Evolutionary conservation across 441 rosid genomes (phyloP).

Genomic region (Metrosideros polymorpha): DNA sequence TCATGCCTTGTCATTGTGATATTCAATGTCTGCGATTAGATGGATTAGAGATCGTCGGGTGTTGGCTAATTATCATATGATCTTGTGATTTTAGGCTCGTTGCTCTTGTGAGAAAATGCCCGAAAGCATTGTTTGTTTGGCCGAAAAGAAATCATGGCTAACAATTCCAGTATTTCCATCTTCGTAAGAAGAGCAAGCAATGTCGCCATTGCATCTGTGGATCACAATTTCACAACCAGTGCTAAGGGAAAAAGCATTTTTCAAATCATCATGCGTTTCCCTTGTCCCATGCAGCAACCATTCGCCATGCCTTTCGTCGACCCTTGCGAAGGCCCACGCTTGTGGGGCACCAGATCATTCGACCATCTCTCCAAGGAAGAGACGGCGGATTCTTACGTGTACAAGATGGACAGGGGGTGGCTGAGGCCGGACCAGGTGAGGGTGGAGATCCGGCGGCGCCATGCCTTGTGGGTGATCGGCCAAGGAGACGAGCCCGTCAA

Average conservation of each 20-base stretch:
- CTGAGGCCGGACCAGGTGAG: not conserved
- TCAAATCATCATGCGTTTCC: too few relatives aligned
- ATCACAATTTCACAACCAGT: too few relatives aligned
- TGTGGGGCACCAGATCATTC: rapidly evolving
- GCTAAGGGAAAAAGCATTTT: not conserved
- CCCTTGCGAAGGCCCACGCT: too few relatives aligned
- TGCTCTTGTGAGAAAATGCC: not conserved
- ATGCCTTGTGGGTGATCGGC: not conserved
- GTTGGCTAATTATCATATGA: too few relatives aligned
- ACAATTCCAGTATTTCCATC: too few relatives aligned
- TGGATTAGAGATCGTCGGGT: too few relatives aligned
- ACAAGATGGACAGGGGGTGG: not conserved
- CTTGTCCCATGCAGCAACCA: too few relatives aligned
- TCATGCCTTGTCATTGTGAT: not conserved
- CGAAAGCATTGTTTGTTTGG: not conserved
- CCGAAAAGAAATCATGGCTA: rapidly evolving
- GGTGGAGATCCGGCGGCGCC: not conserved
- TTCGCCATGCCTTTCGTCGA: too few relatives aligned
- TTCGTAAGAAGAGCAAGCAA: too few relatives aligned
- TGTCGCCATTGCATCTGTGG: too few relatives aligned
- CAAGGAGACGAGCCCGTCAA: not conserved
- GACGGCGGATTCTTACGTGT: not conserved
- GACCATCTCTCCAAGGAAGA: not conserved
- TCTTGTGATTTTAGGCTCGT: too few relatives aligned
- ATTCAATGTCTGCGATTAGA: not conserved